Evolutionary conservation across 2,329 filamentous ascomycete species (phyloP).

Genomic region (Myriosclerotinia curreyana): DNA sequence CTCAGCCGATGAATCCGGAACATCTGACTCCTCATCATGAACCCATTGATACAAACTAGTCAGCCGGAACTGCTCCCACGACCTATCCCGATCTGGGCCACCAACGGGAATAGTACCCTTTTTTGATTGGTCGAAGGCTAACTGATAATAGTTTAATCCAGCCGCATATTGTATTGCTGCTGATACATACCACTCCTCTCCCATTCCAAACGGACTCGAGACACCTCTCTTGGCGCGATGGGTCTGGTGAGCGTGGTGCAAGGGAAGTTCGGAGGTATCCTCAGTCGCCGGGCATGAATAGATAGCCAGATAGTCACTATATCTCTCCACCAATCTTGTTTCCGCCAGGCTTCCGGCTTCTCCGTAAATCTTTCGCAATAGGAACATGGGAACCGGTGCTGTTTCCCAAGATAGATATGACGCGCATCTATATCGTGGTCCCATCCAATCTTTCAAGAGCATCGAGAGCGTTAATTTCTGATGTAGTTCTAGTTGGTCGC

Average conservation of each 20-base stretch:
- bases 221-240: not conserved
- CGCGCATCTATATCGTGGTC: not conserved
- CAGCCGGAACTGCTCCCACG: too few relatives aligned
- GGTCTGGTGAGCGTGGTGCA: rapidly evolving
- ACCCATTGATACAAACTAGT: too few relatives aligned
- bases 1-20: too few relatives aligned
- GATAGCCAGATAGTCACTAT: not conserved
- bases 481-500: not conserved
- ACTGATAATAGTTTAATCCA: not conserved
- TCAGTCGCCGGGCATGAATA: not conserved
- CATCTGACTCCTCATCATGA: too few relatives aligned
- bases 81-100: too few relatives aligned
- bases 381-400: not conserved
- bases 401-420: not conserved
- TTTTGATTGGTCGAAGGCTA: too few relatives aligned
- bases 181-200: not conserved
- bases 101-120: too few relatives aligned
- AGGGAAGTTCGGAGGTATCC: not conserved
- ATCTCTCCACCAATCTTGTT: not conserved
- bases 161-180: not conserved
- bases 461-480: not conserved
- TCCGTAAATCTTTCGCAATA: not conserved
- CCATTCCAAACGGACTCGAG: not conserved
- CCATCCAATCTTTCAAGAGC: not conserved
- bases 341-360: not conserved